These are phyloP conservation scores for Erythrophleum ivorense DNA, from an alignment of 331 rosid species.

Conservation along the genomic window DNA sequence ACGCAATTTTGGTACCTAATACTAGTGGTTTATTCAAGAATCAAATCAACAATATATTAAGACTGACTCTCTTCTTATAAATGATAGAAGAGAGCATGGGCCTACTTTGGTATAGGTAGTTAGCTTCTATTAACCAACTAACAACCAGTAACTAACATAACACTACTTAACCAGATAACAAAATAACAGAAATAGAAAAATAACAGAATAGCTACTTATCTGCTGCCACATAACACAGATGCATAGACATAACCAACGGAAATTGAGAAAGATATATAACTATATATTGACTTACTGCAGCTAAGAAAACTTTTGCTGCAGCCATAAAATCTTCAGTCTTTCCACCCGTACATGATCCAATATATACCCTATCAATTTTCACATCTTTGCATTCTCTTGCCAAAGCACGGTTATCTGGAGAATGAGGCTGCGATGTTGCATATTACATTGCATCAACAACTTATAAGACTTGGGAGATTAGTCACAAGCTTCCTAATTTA, in stretches of 20 bases:
- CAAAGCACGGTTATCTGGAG: slow-evolving; percentile 89
- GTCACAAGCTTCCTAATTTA: slow-evolving; percentile 1
- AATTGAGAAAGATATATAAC: neutral
- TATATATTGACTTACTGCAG: slow-evolving; percentile 57
- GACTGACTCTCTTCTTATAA: no score
- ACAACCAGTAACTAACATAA: no score
- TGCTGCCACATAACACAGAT: neutral
- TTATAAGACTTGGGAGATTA: neutral
- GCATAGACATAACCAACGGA: neutral
- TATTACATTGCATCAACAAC: slow-evolving; percentile 8
- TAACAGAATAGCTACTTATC: no score
- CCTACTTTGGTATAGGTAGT: no score
- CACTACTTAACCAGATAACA: no score
- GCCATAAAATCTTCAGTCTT: slow-evolving; percentile 90
- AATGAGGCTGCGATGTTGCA: slow-evolving; percentile 73
- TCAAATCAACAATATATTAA: no score
- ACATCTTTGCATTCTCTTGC: slow-evolving; percentile 92
- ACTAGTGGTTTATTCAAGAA: no score
- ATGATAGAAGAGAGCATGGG: no score
- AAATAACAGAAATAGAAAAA: no score
- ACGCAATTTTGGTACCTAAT: no score
- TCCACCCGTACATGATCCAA: slow-evolving; percentile 95
- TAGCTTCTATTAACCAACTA: no score
- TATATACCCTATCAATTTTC: slow-evolving; percentile 85
- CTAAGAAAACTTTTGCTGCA: slow-evolving; percentile 78